A percentile compares a stretch with the other conserved stretches of the same genome.
phyloP scores from a whole-genome alignment of 2,329 filamentous ascomycete genomes.

The Ploettnerulaceae sp. region DNA sequence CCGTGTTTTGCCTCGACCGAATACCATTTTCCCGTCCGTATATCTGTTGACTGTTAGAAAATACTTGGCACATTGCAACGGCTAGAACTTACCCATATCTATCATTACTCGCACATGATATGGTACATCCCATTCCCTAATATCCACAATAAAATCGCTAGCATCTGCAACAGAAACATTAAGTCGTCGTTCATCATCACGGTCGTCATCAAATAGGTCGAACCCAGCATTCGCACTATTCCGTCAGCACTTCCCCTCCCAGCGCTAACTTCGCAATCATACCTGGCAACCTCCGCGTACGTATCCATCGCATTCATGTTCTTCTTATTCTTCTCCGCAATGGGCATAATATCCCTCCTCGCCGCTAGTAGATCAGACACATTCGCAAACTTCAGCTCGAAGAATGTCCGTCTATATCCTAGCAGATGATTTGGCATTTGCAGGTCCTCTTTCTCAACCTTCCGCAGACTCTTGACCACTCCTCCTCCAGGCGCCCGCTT shows the following conservation, averaged over 20 bases:
- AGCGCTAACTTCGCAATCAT: conserved; percentile 34
- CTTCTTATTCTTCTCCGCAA: conserved; percentile 95
- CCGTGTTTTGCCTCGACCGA: conserved; percentile 92
- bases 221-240: conserved; percentile 71
- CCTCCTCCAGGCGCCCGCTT: conserved; percentile 73
- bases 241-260: conserved; percentile 17
- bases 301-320: conserved; percentile 96
- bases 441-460: conserved; percentile 87
- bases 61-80: neutral
- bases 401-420: conserved; percentile 82
- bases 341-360: conserved; percentile 75
- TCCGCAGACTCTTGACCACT: conserved; percentile 70
- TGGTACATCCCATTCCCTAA: conserved; percentile 97
- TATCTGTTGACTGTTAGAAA: conserved; percentile 54
- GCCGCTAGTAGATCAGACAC: conserved; percentile 82
- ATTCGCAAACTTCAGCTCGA: conserved; percentile 83
- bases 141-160: conserved; percentile 96
- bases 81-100: conserved; percentile 62
- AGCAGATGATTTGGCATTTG: conserved; percentile 93
- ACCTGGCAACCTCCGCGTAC: conserved; percentile 93
- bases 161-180: conserved; percentile 76
- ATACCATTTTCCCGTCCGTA: conserved; percentile 96
- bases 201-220: conserved; percentile 88
- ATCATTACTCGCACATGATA: conserved; percentile 99
- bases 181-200: conserved; percentile 73